Evolutionary conservation across 2,329 filamentous ascomycete genomes (phyloP).

Genomic region (Ascochyta pisi): DNA sequence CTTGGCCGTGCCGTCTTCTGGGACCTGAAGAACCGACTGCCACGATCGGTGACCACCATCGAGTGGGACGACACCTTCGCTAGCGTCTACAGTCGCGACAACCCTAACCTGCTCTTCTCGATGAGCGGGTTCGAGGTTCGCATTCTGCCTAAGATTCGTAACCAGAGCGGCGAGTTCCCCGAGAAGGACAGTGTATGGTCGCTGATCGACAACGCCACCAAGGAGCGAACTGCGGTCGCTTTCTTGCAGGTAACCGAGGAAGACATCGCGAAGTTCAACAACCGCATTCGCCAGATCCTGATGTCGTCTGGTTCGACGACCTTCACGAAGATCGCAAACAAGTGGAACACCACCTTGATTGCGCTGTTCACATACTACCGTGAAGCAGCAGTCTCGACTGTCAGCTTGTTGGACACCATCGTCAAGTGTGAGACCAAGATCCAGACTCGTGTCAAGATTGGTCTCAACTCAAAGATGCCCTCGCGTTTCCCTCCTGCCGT

Average conservation of each 20-base stretch:
- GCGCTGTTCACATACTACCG: conserved; percentile 98
- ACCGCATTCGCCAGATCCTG: conserved; percentile 95
- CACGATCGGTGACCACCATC: conserved; percentile 92
- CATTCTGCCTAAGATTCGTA: conserved; percentile 92
- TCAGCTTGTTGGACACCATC: conserved; percentile 92
- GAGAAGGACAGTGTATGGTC: conserved; percentile 99
- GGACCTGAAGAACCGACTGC: conserved; percentile 97
- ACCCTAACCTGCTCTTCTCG: conserved; percentile 94
- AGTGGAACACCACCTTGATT: conserved; percentile 98
- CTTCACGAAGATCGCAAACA: conserved; percentile 99
- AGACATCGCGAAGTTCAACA: conserved; percentile 98
- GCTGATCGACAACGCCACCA: conserved; percentile 92
- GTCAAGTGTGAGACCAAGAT: conserved; percentile 99
- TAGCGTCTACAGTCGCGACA: conserved; percentile 97
- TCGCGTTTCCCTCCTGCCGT: conserved; percentile 97
- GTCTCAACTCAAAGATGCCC: conserved; percentile 98
- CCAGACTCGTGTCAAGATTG: conserved; percentile 98
- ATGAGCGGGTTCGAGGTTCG: conserved; percentile 99
- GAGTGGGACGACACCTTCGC: conserved; percentile 99
- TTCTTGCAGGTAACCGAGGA: conserved; percentile 98
- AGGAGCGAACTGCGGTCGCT: conserved; percentile 95
- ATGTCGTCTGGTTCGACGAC: conserved; percentile 99
- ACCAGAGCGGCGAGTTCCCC: conserved; percentile 94
- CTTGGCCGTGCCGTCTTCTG: conserved; percentile 97
- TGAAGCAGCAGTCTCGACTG: conserved; percentile 94